Evolutionary conservation across 2,329 filamentous ascomycete species (phyloP), one percentile per base, ranked within the genome.

Genomic region (Metarhizium robertsii): DNA sequence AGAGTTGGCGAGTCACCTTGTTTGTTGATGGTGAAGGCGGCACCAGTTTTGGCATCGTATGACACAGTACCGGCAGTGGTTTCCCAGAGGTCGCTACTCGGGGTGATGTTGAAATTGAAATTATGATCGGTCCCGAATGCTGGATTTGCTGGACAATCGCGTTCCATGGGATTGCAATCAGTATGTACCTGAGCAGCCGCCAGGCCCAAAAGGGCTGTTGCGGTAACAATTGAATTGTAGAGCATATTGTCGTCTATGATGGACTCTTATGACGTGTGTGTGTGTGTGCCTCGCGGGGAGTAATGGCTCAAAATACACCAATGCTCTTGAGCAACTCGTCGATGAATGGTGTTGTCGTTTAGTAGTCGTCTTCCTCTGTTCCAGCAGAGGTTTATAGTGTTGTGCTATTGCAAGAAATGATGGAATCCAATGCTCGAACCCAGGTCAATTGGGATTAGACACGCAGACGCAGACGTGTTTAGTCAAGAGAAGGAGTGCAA

Each of bases 1-100:
- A 95, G 80, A 1, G 90, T 95, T 1, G 90, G 88, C 0, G 90
- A 87, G 64, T 95, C 83, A 59, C 85, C 83, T 60, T 83, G 79
- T 67, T 85, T 78, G 55, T 70, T 73, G 71, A 96, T 85, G 53
- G 80, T 86, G 73, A 95, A 92, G 55, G 79, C 74, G 48, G 88
- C 87, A 42, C 87, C 88, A n/a, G 73, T 69, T 0, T 82, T 73
- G 49, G 77, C 67, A 55, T 78, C 77, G 67, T 85, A 91, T 14
- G 74, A 73, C 55, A 92, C 76, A 8, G 71, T 71, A 52, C 88
- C 88, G 53, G 84, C 84, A 8, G 82, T 86, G 52, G 82, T 83
- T 61, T 87, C 84, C 83, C 86, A 92, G 30, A 84, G 74, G 45
- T 76, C 75, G n/a, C 70, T 71, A 42, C 75, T 79, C 57, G 79